These are phyloP conservation scores for Penicillium canescens DNA, from an alignment of 495 filamentous ascomycete species.

Conservation along the genomic window DNA sequence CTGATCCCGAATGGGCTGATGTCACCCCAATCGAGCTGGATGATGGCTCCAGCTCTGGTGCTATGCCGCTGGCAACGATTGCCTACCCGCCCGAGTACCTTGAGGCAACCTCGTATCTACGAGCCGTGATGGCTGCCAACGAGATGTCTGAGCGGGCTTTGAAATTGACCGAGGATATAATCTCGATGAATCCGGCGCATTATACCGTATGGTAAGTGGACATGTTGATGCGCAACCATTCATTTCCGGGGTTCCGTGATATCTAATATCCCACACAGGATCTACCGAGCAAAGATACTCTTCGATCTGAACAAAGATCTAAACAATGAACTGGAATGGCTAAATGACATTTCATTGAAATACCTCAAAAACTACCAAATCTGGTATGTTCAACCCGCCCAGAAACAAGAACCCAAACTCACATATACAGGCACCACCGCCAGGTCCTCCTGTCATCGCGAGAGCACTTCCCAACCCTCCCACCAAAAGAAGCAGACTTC, in stretches of 20 bases:
- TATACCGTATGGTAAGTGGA: slow-evolving; percentile 85
- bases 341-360: slow-evolving; percentile 76
- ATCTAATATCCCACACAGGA: slow-evolving; percentile 43
- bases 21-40: slow-evolving; percentile 79
- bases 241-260: not conserved
- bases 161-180: slow-evolving; percentile 83
- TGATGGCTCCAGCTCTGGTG: slow-evolving; percentile 61
- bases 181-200: slow-evolving; percentile 89
- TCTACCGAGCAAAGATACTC: slow-evolving; percentile 82
- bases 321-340: slow-evolving; percentile 73
- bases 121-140: slow-evolving; percentile 86
- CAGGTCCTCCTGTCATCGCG: slow-evolving; percentile 67
- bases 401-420: slow-evolving; percentile 6
- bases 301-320: slow-evolving; percentile 67
- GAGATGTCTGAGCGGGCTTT: slow-evolving; percentile 80
- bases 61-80: slow-evolving; percentile 79
- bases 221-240: not conserved
- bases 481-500: slow-evolving; percentile 68
- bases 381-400: slow-evolving; percentile 50
- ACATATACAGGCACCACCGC: slow-evolving; percentile 72
- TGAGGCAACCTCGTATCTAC: slow-evolving; percentile 86
- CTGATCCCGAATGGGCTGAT: slow-evolving; percentile 79
- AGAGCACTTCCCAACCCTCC: slow-evolving; percentile 59
- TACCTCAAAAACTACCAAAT: slow-evolving; percentile 99
- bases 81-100: slow-evolving; percentile 83